Percentiles rank a stretch among this genome's conserved stretches.
These are phyloP conservation scores for Mycena olivaceomarginata DNA, from an alignment of 768 basidiomycete genomes.

Conservation along the genomic window DNA sequence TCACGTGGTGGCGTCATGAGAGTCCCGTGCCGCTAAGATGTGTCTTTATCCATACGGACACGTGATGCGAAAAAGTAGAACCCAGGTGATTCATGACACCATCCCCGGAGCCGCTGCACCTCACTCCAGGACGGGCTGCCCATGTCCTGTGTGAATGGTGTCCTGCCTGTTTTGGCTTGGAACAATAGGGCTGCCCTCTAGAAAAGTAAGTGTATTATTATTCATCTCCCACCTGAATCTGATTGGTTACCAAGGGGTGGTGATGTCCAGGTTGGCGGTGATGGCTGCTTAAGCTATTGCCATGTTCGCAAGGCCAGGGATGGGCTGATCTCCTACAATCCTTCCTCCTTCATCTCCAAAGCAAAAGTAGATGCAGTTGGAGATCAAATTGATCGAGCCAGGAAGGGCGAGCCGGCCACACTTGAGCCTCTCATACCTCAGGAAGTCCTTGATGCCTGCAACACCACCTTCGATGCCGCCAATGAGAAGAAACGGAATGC, in stretches of 20 bases:
- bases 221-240: background rate
- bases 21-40: no score
- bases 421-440: slow-evolving; percentile 50
- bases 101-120: background rate
- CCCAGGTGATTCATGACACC: background rate
- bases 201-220: slow-evolving; percentile 40
- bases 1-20: no score
- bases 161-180: slow-evolving; percentile 58
- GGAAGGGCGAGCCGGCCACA: slow-evolving; percentile 40
- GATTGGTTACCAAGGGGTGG: slow-evolving; percentile 49
- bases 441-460: slow-evolving; percentile 57
- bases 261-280: slow-evolving; percentile 59
- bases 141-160: slow-evolving; percentile 53
- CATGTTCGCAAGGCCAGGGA: slow-evolving; percentile 55
- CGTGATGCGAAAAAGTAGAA: no score
- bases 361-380: slow-evolving; percentile 56
- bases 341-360: slow-evolving; percentile 57
- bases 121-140: slow-evolving; percentile 31
- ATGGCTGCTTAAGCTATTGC: slow-evolving; percentile 64
- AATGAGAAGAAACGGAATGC: slow-evolving; percentile 55
- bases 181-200: slow-evolving; percentile 47
- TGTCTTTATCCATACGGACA: no score
- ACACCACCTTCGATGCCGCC: slow-evolving; percentile 55
- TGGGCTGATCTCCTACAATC: slow-evolving; percentile 55
- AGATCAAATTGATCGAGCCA: slow-evolving; percentile 45